A percentile compares a stretch with the other conserved stretches of the same genome.
These are phyloP conservation scores for Beauveria rudraprayagi DNA, from an alignment of 2,329 filamentous ascomycete species.

Conservation along the genomic window DNA sequence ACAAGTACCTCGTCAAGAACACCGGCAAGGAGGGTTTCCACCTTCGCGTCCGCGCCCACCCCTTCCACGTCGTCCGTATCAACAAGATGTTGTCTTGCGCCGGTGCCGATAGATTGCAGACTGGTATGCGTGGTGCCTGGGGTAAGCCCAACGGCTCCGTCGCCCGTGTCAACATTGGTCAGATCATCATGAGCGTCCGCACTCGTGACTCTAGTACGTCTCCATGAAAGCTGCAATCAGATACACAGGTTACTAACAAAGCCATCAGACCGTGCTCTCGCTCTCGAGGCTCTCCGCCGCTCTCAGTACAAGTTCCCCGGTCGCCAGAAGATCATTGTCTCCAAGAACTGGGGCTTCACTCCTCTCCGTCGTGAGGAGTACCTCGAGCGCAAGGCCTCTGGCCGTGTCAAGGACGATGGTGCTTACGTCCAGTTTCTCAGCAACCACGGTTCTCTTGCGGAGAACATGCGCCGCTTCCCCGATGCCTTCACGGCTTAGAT, in stretches of 20 bases:
- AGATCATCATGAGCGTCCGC: conserved; percentile 95
- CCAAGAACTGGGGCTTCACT: conserved; percentile 99
- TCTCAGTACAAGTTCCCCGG: conserved; percentile 99
- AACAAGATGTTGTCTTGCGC: conserved; percentile 99
- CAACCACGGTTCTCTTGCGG: conserved; percentile 78
- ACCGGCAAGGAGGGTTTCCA: conserved; percentile 68
- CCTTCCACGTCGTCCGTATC: conserved; percentile 99
- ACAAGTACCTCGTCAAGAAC: conserved; percentile 84
- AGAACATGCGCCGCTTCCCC: conserved; percentile 94
- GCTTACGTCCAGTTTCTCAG: conserved; percentile 98
- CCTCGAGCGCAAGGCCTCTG: conserved; percentile 86
- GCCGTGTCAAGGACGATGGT: conserved; percentile 92
- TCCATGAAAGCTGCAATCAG: no score
- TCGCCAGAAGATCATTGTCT: conserved; percentile 99
- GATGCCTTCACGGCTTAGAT: conserved; percentile 67
- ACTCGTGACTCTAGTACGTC: conserved; percentile 84
- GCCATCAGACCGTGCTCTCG: conserved; percentile 67
- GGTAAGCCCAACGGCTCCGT: conserved; percentile 99
- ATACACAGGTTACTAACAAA: conserved; percentile 9
- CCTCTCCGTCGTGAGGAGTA: conserved; percentile 97
- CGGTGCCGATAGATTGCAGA: conserved; percentile 99
- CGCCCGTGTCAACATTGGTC: conserved; percentile 99
- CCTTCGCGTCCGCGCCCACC: conserved; percentile 80
- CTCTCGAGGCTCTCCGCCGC: conserved; percentile 97
- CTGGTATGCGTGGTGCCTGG: conserved; percentile 99